phyloP scores from a whole-genome alignment of 495 filamentous ascomycete species.

The Saxophila tyrrhenica region DNA sequence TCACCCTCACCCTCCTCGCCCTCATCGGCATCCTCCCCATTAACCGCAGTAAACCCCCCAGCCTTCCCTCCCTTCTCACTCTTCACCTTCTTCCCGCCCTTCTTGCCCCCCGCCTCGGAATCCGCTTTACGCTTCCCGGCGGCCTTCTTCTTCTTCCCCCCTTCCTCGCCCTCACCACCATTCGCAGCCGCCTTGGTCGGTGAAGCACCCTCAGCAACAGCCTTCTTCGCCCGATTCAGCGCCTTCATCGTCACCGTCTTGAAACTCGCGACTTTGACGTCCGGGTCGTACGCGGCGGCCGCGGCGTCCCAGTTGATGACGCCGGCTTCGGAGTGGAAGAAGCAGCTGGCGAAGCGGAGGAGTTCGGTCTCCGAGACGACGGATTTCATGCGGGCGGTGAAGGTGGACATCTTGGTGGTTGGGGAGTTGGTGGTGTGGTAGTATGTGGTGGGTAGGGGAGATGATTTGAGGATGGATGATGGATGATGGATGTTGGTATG shows the following conservation, averaged over 20 bases:
- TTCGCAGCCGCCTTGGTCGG: not conserved
- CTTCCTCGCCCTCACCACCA: not conserved
- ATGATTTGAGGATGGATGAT: not conserved
- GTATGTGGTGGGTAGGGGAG: not conserved
- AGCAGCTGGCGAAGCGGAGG: slow-evolving; percentile 10
- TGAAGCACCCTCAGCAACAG: not conserved
- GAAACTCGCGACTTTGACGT: slow-evolving; percentile 5
- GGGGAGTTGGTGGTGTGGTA: not conserved
- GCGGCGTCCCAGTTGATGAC: slow-evolving; percentile 4
- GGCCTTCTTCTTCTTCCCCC: slow-evolving; percentile 35
- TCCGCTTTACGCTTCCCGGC: slow-evolving; percentile 23
- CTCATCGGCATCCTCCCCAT: not conserved
- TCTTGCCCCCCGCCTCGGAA: not conserved
- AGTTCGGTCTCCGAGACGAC: slow-evolving; percentile 1
- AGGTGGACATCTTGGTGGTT: slow-evolving; percentile 1
- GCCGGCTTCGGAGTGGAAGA: not conserved
- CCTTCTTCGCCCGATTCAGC: not conserved
- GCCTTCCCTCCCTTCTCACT: not conserved
- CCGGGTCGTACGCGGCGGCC: slow-evolving; percentile 4
- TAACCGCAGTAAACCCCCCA: not conserved
- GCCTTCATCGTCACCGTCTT: slow-evolving; percentile 2
- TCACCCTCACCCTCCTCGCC: not conserved
- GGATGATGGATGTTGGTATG: not conserved
- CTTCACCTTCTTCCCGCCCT: not conserved
- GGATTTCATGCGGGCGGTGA: slow-evolving; percentile 1